Evolutionary conservation across 176 grass and related monocot species (phyloP), one percentile per base, ranked within the genome.

Genomic region (Aegilops speltoides): DNA sequence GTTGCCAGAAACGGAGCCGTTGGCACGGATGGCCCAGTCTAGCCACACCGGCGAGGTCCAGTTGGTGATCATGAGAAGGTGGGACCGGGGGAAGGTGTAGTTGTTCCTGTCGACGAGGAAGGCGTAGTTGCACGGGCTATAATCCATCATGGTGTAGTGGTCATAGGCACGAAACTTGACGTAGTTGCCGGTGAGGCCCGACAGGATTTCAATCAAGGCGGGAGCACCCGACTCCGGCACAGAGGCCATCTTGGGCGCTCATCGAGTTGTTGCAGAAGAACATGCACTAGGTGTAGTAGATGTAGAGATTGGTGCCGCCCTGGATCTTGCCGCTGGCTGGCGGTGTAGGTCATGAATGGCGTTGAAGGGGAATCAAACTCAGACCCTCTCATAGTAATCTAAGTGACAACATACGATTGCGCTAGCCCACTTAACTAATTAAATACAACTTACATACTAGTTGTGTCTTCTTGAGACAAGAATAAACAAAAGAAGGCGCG

Each of bases 221-320:
- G 67, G 67, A 83, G 81, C 66, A 71, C 0, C 80, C 80, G 20
- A 82, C 4, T 3, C 80, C 66, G 13, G 80, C 65, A 22, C 80
- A 82, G 7, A 0, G 0, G 45, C 45, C 29, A 29, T 82, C 80
- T 7, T 3, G 0, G 0, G 65, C 65, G 41, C 63, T 68, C 1
- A 7, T 17, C 0, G 76, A 32, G 63, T 29, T 10, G 40, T 32
- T 50, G 64, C 64, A 56, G 64, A 10, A 68, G 17, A 64, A 15
- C 26, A 68, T 15, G 64, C 64, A 54, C 8, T 64, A 64, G 1
- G 41, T 82, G 28, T 52, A 68, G 64, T 46, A 33, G 57, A 25
- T 0, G 6, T 67, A 67, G 2, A 14, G 2, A 1, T 7, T 0
- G 28, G 2, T 0, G 26, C 13, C 14, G 28, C 64, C 64, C 26